Evolutionary conservation across 371 early-diverging fungal species (phyloP), one percentile per base, ranked within the genome.

Genomic region (Actinomucor elegans): DNA sequence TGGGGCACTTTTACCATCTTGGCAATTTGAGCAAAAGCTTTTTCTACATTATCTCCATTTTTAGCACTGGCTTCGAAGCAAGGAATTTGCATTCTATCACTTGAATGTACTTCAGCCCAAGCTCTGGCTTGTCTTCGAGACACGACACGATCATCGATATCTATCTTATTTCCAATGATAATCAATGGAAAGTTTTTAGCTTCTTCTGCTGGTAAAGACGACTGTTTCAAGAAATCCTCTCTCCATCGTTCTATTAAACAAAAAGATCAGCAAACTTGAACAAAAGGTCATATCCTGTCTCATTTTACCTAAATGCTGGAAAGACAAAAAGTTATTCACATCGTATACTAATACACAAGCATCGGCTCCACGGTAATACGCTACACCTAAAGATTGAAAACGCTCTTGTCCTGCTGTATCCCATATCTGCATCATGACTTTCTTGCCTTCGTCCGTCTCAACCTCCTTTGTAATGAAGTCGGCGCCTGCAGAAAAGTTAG

Each of bases 281-380:
- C 27, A n/a, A n/a, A n/a, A n/a, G n/a, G n/a, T n/a, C n/a, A n/a
- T n/a, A n/a, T n/a, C n/a, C n/a, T n/a, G n/a, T n/a, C n/a, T n/a
- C 18, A 3, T 21, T 26, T 51, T 35, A 70, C 94, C 94, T 63
- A 98, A 79, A 52, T 90, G 89, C 58, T 96, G 95, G 68, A 99
- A 99, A 44, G 91, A 87, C 60, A 91, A 88, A 37, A 80, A 84
- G 64, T 94, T 94, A 58, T 90, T 96, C 43, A 98, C 93, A 59
- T 99, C 99, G 63, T 90, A 98, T 29, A 94, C 93, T 17, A 99
- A 79, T 31, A 97, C 90, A 66, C 98, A 97, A 70, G 97, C 97
- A 77, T 99, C 98, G 23, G 99, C 97, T 32, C 97, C 98, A 51
- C 97, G 87, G 70, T 97, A 99, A 66, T 94, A 98, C 11, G 91